Evolutionary conservation across 2,329 filamentous ascomycete species (phyloP).

Genomic region (Colletotrichum musicola): DNA sequence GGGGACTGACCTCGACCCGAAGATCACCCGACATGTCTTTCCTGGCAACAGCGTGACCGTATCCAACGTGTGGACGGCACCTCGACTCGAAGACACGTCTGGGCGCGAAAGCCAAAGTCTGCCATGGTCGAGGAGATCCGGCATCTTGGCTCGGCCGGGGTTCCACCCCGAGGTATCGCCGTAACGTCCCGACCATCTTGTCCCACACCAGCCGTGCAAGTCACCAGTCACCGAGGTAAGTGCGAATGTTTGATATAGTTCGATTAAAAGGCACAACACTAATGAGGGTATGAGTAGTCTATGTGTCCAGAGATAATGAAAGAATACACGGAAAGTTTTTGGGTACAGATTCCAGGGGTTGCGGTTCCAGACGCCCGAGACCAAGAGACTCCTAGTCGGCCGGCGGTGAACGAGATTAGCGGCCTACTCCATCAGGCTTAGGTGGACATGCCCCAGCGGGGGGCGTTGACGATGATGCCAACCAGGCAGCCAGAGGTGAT

Average conservation of each 20-base stretch:
- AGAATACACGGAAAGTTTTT: conserved; percentile 20
- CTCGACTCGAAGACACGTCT: no score
- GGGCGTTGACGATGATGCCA: conserved; percentile 70
- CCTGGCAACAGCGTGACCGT: no score
- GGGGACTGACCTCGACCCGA: no score
- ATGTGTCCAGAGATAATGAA: conserved; percentile 11
- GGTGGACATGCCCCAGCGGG: conserved; percentile 52
- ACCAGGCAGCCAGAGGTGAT: conserved; percentile 67
- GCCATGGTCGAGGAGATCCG: no score
- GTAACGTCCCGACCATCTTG: no score
- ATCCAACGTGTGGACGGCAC: no score
- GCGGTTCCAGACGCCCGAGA: neutral
- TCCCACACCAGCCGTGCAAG: no score
- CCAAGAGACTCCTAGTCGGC: neutral
- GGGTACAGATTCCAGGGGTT: conserved; percentile 9
- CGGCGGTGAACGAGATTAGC: neutral
- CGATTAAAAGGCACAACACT: conserved; percentile 16
- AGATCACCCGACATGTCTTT: no score
- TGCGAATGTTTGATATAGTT: neutral
- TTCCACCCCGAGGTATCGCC: no score
- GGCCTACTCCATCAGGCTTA: neutral
- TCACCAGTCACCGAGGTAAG: neutral
- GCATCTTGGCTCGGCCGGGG: no score
- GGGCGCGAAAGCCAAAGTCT: no score
- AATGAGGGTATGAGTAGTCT: conserved; percentile 33